Evolutionary conservation across 352 stramenopile species (phyloP), one percentile per base, ranked within the genome.

Genomic region (Phytophthora sp.): DNA sequence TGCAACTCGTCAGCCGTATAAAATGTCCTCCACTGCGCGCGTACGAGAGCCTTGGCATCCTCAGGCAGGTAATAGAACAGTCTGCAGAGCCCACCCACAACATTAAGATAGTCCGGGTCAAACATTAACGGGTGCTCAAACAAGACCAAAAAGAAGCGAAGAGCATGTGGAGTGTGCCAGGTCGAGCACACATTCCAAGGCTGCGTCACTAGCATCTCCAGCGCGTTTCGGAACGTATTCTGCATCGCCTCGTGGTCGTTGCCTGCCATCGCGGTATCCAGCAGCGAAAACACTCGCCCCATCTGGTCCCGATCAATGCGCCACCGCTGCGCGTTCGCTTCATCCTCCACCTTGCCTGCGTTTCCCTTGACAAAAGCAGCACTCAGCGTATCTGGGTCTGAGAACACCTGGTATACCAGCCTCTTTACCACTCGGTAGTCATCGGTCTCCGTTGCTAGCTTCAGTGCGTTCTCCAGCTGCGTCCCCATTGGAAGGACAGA

Each of bases 151-250:
- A 94, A 81, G 54, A 92, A 91, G 9, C 84, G 82, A 33, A 94
- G 42, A 12, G 74, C 39, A 16, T 20, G 35, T 0, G 75, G 70
- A 7, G 54, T 66, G 9, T 79, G 76, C 85, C 85, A 93, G 15
- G 78, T 91, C 36, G 84, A 90, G 56, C 81, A 90, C 16, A 87
- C 63, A 46, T 91, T 90, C 85, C 85, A 93, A 12, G 85, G 79
- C 65, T 91, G 82, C 12, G 65, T 89, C 30, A 91, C 82, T 42
- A 91, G 56, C 41, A 70, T 86, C 44, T 88, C 78, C 20, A 93
- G 68, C 15, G 82, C 85, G 47, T 93, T 93, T 1, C 74, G 66
- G 59, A 89, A 85, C 26, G 83, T 93, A 49, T 91, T 93, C 42
- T 88, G 80, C 33, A 91, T 59, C 26, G 80, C 82, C 7, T 64